Conservation (phyloP, 768 basidiomycete genomes). For the Phlebiopsis flavidoalba region DNA sequence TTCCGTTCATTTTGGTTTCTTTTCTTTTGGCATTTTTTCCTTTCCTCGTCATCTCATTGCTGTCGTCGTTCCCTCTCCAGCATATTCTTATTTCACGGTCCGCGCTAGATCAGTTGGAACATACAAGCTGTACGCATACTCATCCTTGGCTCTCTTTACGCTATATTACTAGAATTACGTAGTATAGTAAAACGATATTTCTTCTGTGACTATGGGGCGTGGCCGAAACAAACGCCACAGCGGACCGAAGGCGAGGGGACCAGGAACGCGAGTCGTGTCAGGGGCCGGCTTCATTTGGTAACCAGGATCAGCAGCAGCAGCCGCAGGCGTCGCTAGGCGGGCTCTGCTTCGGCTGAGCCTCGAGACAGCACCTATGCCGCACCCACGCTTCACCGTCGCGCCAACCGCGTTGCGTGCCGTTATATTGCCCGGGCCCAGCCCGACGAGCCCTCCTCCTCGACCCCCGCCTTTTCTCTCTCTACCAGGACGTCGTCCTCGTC, state of each 20-base stretch:
- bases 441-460: background rate
- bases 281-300: background rate
- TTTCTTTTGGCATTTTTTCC: background rate
- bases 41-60: constrained; percentile 1
- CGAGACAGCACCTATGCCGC: too few species aligned
- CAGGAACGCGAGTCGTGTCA: background rate
- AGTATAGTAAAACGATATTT: background rate
- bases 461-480: constrained; percentile 6
- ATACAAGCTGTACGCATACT: constrained; percentile 4
- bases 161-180: background rate
- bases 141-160: background rate
- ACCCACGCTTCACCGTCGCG: background rate
- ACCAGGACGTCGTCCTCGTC: background rate
- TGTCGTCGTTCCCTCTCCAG: constrained; percentile 5
- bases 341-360: background rate
- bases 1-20: too few species aligned
- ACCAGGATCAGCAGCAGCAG: constrained; percentile 1
- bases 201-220: background rate
- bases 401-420: background rate
- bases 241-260: background rate
- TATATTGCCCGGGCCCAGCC: background rate
- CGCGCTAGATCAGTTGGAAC: constrained; percentile 1
- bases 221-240: background rate
- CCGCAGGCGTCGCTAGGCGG: constrained; percentile 8
- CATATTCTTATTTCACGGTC: constrained; percentile 6